Conservation (phyloP, 2,329 filamentous ascomycete genomes). For the Aspergillus sp. region DNA sequence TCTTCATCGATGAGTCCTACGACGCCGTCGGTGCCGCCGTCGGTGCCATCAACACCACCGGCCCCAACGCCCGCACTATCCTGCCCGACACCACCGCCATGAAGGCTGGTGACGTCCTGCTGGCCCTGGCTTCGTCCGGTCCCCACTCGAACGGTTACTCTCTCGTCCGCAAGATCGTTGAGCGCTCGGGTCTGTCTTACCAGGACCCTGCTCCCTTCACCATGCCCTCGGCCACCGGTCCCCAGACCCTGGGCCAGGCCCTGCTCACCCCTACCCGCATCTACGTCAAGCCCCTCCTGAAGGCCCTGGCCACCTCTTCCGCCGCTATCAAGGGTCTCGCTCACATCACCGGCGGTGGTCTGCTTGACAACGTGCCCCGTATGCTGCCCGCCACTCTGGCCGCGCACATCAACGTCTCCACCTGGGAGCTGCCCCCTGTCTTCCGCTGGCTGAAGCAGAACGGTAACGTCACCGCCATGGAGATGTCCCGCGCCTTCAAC, state of each 20-base stretch:
- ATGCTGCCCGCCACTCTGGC: conserved; percentile 80
- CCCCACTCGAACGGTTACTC: conserved; percentile 98
- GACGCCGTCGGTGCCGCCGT: conserved; percentile 90
- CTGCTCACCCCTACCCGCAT: conserved; percentile 89
- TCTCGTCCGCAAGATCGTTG: conserved; percentile 86
- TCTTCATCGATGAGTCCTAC: conserved; percentile 87
- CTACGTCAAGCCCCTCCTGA: conserved; percentile 82
- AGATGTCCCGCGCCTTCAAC: conserved; percentile 95
- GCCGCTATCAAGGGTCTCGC: conserved; percentile 79
- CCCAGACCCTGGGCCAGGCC: conserved; percentile 64
- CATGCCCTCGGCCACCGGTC: conserved; percentile 64
- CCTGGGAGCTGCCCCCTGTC: conserved; percentile 75
- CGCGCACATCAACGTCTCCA: conserved; percentile 74
- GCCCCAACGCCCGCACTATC: conserved; percentile 60
- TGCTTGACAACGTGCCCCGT: conserved; percentile 90
- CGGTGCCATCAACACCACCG: conserved; percentile 67
- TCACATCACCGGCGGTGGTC: conserved; percentile 93
- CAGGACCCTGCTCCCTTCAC: conserved; percentile 77
- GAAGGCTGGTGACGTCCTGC: conserved; percentile 77
- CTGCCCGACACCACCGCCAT: conserved; percentile 77
- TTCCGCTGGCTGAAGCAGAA: conserved; percentile 82
- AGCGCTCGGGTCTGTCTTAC: conserved; percentile 71
- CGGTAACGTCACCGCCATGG: conserved; percentile 68
- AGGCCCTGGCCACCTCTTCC: conserved; percentile 59
- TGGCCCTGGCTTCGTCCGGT: conserved; percentile 82